Percentiles rank a stretch among this genome's conserved stretches.
phyloP scores from a whole-genome alignment of 2,329 filamentous ascomycete species.

The Fusarium neocosmosporiellum region DNA sequence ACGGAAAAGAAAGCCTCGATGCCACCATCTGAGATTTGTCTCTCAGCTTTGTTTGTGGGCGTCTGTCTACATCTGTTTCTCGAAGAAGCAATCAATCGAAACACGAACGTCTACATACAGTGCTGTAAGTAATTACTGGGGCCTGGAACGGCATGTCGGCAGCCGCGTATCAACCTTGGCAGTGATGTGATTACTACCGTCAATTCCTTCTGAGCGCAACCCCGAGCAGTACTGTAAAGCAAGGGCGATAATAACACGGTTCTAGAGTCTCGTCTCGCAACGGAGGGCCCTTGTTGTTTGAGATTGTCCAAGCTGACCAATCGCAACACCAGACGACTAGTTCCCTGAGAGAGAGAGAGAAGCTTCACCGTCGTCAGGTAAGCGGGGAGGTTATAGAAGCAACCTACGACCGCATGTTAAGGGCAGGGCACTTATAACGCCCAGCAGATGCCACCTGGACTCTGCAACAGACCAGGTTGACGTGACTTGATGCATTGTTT shows the following conservation, averaged over 20 bases:
- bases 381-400: neutral
- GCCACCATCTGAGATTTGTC: constrained; percentile 25
- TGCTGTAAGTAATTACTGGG: neutral
- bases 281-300: neutral
- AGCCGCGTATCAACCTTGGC: neutral
- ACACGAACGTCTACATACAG: neutral
- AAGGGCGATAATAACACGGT: neutral
- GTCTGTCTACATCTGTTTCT: neutral
- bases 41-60: constrained; percentile 7
- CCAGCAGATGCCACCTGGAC: neutral
- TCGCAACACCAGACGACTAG: neutral
- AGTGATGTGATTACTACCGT: neutral
- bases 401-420: constrained; percentile 9
- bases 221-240: neutral
- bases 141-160: neutral
- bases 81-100: neutral
- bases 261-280: neutral
- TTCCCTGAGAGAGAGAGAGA: neutral
- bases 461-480: neutral
- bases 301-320: neutral
- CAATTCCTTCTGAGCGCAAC: neutral
- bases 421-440: constrained; percentile 16
- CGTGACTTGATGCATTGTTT: neutral
- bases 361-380: neutral
- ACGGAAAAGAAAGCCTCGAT: constrained; percentile 26